phyloP scores from a whole-genome alignment of 805 yeast species.

The Candida tammaniensis region DNA sequence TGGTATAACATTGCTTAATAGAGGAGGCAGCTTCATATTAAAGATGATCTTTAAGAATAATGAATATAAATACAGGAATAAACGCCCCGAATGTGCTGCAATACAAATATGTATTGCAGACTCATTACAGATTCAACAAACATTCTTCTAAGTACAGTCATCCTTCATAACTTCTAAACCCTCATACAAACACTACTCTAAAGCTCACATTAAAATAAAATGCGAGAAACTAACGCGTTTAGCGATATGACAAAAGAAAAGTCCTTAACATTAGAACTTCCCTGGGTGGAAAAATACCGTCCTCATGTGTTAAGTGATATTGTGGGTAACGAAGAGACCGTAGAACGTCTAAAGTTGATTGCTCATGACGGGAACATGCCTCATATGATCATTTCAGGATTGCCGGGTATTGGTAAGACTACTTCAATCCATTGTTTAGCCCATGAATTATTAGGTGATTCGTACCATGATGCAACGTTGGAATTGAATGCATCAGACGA shows the following conservation, averaged over 20 bases:
- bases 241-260: slow-evolving; percentile 10
- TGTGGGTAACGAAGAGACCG: slow-evolving; percentile 91
- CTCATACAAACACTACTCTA: background rate
- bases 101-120: too few species aligned
- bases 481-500: slow-evolving; percentile 97
- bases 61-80: too few species aligned
- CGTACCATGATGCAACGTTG: slow-evolving; percentile 76
- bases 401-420: slow-evolving; percentile 97
- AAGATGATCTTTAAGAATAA: too few species aligned
- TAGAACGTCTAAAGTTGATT: slow-evolving; percentile 77
- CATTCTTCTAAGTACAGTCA: too few species aligned
- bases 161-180: too few species aligned
- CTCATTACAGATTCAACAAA: too few species aligned
- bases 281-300: slow-evolving; percentile 90
- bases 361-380: slow-evolving; percentile 96
- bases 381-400: slow-evolving; percentile 90
- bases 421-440: slow-evolving; percentile 92
- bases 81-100: too few species aligned
- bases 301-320: slow-evolving; percentile 77
- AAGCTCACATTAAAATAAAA: background rate
- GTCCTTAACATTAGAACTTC: slow-evolving; percentile 29
- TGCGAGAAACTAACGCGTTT: background rate
- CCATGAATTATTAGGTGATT: slow-evolving; percentile 70
- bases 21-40: too few species aligned
- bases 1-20: too few species aligned